Base-by-base conservation (phyloP, 352 stramenopile genomes). In the Achlya hypogyna region DNA sequence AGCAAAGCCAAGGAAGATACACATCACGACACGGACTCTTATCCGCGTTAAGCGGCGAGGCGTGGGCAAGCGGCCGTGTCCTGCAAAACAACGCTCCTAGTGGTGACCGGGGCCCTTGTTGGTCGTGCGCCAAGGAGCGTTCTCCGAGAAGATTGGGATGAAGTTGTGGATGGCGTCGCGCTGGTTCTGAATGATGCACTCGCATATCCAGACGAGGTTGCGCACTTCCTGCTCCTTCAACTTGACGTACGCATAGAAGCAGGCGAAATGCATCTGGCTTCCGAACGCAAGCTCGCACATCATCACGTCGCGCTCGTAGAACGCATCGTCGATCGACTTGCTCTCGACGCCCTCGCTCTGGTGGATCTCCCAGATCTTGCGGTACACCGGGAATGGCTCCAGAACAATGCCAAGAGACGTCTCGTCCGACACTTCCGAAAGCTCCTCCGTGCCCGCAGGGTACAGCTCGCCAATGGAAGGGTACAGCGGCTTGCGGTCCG, bases 181-280 rank as follows among this genome's bases (percentile, higher is more conserved):
- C 82, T 99, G 96, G 71, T 98, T 93, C 81, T 99, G 96, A 51
- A 99, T 85, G 71, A 99, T 99, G 77, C 96, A 99, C 78, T 99
- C 96, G 69, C 84, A 97, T 79, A 99, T 98, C 96, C 97, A 99
- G 59, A 99, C 96, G 63, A 99, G 87, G 81, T 99, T 99, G 71
- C 97, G 91, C 71, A 99, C 98, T 74, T 99, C 97, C 82, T 99
- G 96, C 78, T 99, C 96, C 91, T 99, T 99, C 63, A 99, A 85
- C 85, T 99, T 99, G 43, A 99, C 91, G 79, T 99, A 99, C 51
- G 96, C 95, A 82, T 99, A 99, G 78, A 99, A 99, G 69, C 87
- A 92, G 9, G 77, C 97, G 77, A 98, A 99, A 78, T 99, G 96
- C 86, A 99, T 98, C 81, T 99, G 97, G 70, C 93, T 90, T 75